Conservation (phyloP, 495 filamentous ascomycete genomes). For the Aspergillus affinis region DNA sequence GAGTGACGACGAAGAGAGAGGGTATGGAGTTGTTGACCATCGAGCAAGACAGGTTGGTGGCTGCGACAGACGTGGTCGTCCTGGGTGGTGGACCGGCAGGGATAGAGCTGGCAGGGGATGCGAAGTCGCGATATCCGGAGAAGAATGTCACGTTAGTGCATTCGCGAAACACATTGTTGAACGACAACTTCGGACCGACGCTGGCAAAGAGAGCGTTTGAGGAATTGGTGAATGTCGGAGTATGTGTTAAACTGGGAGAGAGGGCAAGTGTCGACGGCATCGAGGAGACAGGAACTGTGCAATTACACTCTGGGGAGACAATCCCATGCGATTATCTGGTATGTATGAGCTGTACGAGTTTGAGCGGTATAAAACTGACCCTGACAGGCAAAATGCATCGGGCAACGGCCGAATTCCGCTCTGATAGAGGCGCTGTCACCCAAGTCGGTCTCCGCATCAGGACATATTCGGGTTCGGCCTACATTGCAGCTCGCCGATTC, state of each 20-base stretch:
- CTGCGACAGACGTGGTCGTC: constrained; percentile 41
- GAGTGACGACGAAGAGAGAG: constrained; percentile 8
- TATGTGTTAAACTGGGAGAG: constrained; percentile 44
- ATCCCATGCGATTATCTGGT: constrained; percentile 25
- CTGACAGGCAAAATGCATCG: constrained; percentile 23
- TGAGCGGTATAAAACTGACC: constrained; percentile 1
- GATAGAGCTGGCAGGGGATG: constrained; percentile 53
- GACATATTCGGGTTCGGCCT: constrained; percentile 45
- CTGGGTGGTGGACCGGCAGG: constrained; percentile 56
- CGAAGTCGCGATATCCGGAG: constrained; percentile 49
- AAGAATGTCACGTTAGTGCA: constrained; percentile 55
- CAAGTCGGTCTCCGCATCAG: constrained; percentile 40
- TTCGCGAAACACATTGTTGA: constrained; percentile 47
- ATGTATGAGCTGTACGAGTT: not conserved
- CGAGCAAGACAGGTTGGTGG: constrained; percentile 22
- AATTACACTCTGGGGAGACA: constrained; percentile 10
- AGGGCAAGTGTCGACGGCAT: constrained; percentile 18
- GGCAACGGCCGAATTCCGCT: constrained; percentile 25
- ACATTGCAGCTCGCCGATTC: constrained; percentile 48
- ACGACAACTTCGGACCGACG: constrained; percentile 37
- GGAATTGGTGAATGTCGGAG: constrained; percentile 38
- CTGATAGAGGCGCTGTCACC: constrained; percentile 9
- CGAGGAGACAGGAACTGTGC: not conserved
- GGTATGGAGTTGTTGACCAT: constrained; percentile 20
- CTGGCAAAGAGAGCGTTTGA: constrained; percentile 37